Evolutionary conservation across 2,329 filamentous ascomycete genomes (phyloP), one percentile per base, ranked within the genome.

Genomic region (Ceratocystis cacaofunesta): DNA sequence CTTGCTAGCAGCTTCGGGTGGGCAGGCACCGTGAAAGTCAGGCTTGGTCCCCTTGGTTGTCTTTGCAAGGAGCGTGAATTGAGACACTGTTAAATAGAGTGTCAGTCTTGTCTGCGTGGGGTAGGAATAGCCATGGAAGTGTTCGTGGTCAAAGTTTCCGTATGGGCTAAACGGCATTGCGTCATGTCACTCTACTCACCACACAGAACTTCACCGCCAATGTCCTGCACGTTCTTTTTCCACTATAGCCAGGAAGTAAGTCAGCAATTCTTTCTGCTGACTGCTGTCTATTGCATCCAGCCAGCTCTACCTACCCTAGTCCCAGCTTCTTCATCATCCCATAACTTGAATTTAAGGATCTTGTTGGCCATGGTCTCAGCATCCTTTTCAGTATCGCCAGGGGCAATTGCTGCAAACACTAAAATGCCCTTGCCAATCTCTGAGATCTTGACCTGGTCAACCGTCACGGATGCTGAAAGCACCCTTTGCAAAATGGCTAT

Each of bases 1-100:
- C 68, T 82, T 82, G 71, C 85, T 89, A 28, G 92, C 94, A 66
- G 92, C 85, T 10, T 89, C 84, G 2, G 87, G 86, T 61, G 84
- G 84, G 68, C 92, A 86, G 5, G 94, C 92, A 12, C 88, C 89
- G 74, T 96, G 92, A 71, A 99, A 99, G 74, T 95, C 89, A 43
- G 94, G 95, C 75, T 95, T 97, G 73, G 85, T 92, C 68, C 92
- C 92, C 75, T 97, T 97, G 73, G 92, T 95, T n/a, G 92, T 92
- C 58, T 87, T 88, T 60, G 91, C 95, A 62, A 95, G 82, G 8
- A 99, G 82, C 1, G 94, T 99, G 73, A 99, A 99, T 76, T 99
- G 94, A 15, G 94, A 97, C 58, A 99, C 92, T 95, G 72, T 19
- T 10, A 8, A 25, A 15, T 62, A 15, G 8, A 22, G 17, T 3